Evolutionary conservation across 2,329 filamentous ascomycete species (phyloP).

Genomic region (Phymatotrichopsis omnivora): DNA sequence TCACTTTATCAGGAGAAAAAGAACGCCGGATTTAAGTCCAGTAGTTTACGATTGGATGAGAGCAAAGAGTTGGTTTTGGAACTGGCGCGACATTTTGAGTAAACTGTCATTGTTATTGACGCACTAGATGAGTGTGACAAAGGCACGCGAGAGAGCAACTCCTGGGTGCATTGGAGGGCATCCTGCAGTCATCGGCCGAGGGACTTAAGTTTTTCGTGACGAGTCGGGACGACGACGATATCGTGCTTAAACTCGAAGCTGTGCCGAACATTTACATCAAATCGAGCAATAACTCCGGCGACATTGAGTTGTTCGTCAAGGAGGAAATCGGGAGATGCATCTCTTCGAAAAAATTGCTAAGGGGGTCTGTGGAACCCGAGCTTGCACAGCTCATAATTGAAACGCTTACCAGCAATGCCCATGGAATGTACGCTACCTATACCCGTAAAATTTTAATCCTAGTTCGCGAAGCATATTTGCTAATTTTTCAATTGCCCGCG

Average conservation of each 20-base stretch:
- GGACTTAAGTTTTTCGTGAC: constrained; percentile 17
- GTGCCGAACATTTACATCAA: constrained; percentile 16
- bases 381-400: constrained; percentile 5
- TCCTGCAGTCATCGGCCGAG: not conserved
- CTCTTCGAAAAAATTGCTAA: not conserved
- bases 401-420: constrained; percentile 2
- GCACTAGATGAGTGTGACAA: constrained; percentile 17
- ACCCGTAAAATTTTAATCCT: not conserved
- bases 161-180: constrained; percentile 3
- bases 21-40: constrained; percentile 1
- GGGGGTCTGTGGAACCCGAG: not conserved
- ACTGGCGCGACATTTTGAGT: constrained; percentile 1
- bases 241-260: constrained; percentile 2
- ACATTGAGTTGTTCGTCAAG: constrained; percentile 13
- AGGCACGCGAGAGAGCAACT: not conserved
- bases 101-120: constrained; percentile 18
- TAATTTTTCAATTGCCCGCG: too few species aligned
- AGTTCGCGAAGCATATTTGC: too few species aligned
- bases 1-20: constrained; percentile 4
- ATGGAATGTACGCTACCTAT: constrained; percentile 12
- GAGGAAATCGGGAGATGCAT: constrained; percentile 5
- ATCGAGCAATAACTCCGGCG: constrained; percentile 1
- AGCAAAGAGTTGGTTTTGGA: constrained; percentile 5
- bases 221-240: constrained; percentile 15
- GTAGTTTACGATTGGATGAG: not conserved